Conservation (phyloP, 768 basidiomycete genomes). For the Dentipellis sp. region DNA sequence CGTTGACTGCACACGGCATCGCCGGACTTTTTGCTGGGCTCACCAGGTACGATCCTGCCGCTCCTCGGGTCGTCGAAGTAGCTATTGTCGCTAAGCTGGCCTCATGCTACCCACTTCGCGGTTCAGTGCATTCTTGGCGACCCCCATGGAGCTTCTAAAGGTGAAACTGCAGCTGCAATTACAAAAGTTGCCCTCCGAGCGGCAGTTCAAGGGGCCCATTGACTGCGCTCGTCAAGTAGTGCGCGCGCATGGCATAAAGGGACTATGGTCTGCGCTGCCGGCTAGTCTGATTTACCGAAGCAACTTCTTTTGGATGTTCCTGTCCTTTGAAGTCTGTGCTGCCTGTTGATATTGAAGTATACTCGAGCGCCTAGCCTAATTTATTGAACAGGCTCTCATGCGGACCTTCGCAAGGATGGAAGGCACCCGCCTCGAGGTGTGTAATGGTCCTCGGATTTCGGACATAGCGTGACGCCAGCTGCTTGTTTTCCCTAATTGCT, state of each 20-base stretch:
- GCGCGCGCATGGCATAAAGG: conserved; percentile 47
- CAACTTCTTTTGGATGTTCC: conserved; percentile 77
- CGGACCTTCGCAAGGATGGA: conserved; percentile 43
- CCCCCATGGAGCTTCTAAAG: conserved; percentile 75
- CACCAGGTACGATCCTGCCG: conserved; percentile 41
- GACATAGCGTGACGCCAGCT: no score
- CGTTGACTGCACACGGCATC: conserved; percentile 53
- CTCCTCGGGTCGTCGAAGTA: not conserved
- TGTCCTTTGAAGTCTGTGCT: conserved; percentile 47
- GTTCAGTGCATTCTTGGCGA: conserved; percentile 55
- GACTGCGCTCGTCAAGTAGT: conserved; percentile 60
- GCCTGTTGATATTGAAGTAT: not conserved
- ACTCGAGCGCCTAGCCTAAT: conserved; percentile 13
- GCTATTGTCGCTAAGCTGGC: not conserved
- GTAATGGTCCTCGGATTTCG: not conserved
- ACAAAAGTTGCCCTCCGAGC: conserved; percentile 38
- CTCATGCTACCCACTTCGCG: conserved; percentile 5
- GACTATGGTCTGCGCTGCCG: conserved; percentile 70
- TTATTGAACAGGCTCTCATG: conserved; percentile 41
- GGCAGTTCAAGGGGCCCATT: conserved; percentile 56
- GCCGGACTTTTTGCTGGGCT: conserved; percentile 62
- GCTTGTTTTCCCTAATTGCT: no score
- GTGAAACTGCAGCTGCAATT: conserved; percentile 65
- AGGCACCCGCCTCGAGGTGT: conserved; percentile 54
- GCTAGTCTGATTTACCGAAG: conserved; percentile 65